These are phyloP conservation scores for Breynia disticha DNA, from an alignment of 441 rosid genomes.

Conservation along the genomic window DNA sequence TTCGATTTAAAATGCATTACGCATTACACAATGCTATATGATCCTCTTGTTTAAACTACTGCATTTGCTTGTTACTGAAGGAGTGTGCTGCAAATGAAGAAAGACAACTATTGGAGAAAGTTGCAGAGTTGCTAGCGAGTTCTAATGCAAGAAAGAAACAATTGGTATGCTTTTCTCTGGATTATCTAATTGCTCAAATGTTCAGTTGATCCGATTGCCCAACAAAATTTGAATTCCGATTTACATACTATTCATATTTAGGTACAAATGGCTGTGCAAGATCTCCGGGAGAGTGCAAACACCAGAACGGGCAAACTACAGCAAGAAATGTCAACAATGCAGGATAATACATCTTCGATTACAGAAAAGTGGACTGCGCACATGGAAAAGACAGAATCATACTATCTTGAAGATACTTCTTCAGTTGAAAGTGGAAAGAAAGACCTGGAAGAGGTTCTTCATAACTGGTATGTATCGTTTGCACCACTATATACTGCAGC, in stretches of 20 bases:
- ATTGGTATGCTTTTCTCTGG: slow-evolving; percentile 31
- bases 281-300: slow-evolving; percentile 70
- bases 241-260: slow-evolving; percentile 11
- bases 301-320: slow-evolving; percentile 65
- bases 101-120: slow-evolving; percentile 71
- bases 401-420: slow-evolving; percentile 57
- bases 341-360: slow-evolving; percentile 63
- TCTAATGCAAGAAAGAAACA: slow-evolving; percentile 82
- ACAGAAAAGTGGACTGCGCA: slow-evolving; percentile 71
- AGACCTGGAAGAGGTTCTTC: slow-evolving; percentile 66
- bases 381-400: slow-evolving; percentile 74
- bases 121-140: slow-evolving; percentile 73
- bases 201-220: not conserved
- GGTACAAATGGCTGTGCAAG: slow-evolving; percentile 90
- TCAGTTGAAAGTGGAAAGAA: slow-evolving; percentile 73
- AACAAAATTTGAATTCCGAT: not conserved
- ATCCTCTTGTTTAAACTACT: slow-evolving; percentile 1
- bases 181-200: not conserved
- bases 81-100: slow-evolving; percentile 80
- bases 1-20: slow-evolving; percentile 8
- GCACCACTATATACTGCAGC: not conserved
- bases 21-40: not conserved
- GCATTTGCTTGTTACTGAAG: slow-evolving; percentile 23
- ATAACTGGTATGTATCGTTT: slow-evolving; percentile 48
- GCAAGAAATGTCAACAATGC: slow-evolving; percentile 90